phyloP scores from a whole-genome alignment of 2,329 filamentous ascomycete genomes.

The Aspergillus fijiensis region DNA sequence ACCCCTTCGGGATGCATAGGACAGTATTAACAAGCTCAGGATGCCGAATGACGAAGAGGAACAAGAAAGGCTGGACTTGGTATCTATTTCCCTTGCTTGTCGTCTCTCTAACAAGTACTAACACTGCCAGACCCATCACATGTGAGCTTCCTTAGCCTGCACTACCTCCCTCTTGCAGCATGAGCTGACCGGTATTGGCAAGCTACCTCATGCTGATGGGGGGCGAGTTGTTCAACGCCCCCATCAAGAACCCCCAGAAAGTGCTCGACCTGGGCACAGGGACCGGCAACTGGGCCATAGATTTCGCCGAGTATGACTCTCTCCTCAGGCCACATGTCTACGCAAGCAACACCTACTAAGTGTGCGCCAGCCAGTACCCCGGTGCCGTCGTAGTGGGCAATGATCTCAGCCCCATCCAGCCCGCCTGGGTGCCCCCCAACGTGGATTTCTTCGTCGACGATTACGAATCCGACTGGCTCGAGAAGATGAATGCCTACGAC shows the following conservation, averaged over 20 bases:
- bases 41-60: not conserved
- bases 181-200: not conserved
- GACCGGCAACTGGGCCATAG: constrained; percentile 25
- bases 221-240: not conserved
- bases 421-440: constrained; percentile 37
- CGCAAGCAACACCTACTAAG: no score
- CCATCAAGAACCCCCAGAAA: not conserved
- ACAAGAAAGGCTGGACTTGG: not conserved
- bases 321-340: constrained; percentile 2
- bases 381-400: constrained; percentile 46
- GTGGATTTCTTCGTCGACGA: constrained; percentile 33
- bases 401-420: constrained; percentile 53
- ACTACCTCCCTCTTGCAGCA: not conserved
- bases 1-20: not conserved
- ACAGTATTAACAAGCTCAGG: not conserved
- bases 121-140: not conserved
- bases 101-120: not conserved
- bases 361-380: not conserved
- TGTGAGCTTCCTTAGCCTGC: not conserved
- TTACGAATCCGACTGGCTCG: constrained; percentile 27
- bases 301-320: constrained; percentile 36
- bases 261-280: constrained; percentile 13
- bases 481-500: constrained; percentile 25
- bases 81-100: not conserved
- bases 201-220: not conserved